Percentiles rank a stretch among this genome's conserved stretches.
phyloP scores from a whole-genome alignment of 257 asterid genomes.

The Solanum chmielewskii region DNA sequence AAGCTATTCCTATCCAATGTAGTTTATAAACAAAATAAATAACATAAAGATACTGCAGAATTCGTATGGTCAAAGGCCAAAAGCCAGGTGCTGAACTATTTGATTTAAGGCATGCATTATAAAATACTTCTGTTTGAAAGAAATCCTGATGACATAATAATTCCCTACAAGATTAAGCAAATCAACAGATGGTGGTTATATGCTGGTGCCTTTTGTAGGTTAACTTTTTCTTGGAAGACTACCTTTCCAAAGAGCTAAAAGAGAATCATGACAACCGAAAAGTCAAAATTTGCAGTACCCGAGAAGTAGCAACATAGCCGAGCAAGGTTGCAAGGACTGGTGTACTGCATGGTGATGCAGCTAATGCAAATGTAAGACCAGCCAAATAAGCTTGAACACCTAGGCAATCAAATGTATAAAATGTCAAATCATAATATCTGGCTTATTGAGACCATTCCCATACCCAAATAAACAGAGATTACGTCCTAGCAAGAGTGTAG shows the following conservation, averaged over 20 bases:
- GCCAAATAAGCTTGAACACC: conserved; percentile 97
- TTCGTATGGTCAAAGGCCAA: neutral
- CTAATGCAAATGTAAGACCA: conserved; percentile 94
- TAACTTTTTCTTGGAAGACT: neutral
- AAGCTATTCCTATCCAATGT: neutral
- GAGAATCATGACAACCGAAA: neutral
- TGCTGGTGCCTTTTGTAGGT: neutral
- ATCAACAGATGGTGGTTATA: neutral
- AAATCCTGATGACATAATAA: neutral
- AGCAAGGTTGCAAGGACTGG: conserved; percentile 88
- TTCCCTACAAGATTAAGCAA: neutral
- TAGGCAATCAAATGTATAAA: conserved; percentile 8
- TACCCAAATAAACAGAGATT: neutral
- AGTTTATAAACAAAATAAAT: neutral
- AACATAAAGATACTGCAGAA: neutral
- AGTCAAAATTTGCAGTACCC: conserved; percentile 28
- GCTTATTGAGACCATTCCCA: neutral
- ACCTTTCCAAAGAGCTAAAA: neutral
- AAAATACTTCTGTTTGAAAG: neutral
- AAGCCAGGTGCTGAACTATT: neutral
- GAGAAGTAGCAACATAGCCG: conserved; percentile 88
- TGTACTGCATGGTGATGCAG: conserved; percentile 97
- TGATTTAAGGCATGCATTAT: neutral
- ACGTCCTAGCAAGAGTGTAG: neutral
- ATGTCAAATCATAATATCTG: neutral